phyloP scores from a whole-genome alignment of 2,329 filamentous ascomycete genomes.

The Fusarium kyushuense region DNA sequence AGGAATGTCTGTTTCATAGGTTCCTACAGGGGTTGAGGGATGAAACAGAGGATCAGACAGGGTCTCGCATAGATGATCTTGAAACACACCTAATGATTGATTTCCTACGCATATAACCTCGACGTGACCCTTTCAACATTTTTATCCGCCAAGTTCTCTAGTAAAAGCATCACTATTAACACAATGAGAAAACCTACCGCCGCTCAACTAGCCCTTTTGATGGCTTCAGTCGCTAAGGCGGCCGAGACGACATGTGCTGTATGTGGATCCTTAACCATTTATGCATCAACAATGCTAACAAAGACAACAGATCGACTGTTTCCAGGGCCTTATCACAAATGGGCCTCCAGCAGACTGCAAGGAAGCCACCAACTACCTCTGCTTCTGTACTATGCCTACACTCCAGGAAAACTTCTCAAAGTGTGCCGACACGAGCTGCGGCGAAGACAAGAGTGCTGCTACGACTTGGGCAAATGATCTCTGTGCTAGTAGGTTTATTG shows the following conservation, averaged over 20 bases:
- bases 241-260: slow-evolving; percentile 36
- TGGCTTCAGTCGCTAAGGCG: slow-evolving; percentile 19
- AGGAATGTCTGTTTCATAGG: slow-evolving; percentile 5
- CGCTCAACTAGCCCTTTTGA: slow-evolving; percentile 19
- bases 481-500: slow-evolving; percentile 48
- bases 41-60: slow-evolving; percentile 34
- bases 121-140: background rate
- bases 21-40: slow-evolving; percentile 9
- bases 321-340: slow-evolving; percentile 46
- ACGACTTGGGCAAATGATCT: slow-evolving; percentile 44
- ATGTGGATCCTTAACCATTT: background rate
- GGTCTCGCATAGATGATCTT: slow-evolving; percentile 34
- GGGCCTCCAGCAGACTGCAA: slow-evolving; percentile 47
- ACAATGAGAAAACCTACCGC: slow-evolving; percentile 33
- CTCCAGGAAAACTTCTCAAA: slow-evolving; percentile 46
- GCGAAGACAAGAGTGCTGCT: slow-evolving; percentile 20
- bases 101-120: slow-evolving; percentile 6
- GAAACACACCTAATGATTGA: slow-evolving; percentile 15
- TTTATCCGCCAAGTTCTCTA: fast-evolving
- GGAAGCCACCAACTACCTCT: slow-evolving; percentile 50
- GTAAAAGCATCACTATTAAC: background rate
- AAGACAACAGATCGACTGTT: slow-evolving; percentile 45
- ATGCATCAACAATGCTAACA: background rate
- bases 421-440: slow-evolving; percentile 34
- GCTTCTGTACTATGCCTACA: slow-evolving; percentile 47